Evolutionary conservation across 805 yeast genomes (phyloP).

Genomic region (Scheffersomyces amazonensis): DNA sequence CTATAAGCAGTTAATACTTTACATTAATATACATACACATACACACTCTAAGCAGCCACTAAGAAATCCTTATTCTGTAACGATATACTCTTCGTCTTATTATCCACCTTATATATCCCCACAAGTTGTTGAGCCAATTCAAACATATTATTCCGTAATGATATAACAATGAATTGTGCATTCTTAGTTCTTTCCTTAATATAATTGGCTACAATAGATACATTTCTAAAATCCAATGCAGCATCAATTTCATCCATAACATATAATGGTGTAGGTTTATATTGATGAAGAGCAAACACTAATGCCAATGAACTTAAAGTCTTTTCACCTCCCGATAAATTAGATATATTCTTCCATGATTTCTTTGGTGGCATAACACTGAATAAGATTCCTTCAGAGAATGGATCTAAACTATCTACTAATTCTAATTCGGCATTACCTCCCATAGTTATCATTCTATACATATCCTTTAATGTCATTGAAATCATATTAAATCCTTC

Average conservation of each 20-base stretch:
- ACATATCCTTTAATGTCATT: slow-evolving; percentile 89
- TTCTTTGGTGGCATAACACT: slow-evolving; percentile 99
- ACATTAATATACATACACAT: background rate
- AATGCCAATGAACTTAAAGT: slow-evolving; percentile 91
- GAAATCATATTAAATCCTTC: slow-evolving; percentile 87
- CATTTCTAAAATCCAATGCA: slow-evolving; percentile 94
- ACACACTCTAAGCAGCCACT: slow-evolving; percentile 3
- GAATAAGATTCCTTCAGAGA: slow-evolving; percentile 92
- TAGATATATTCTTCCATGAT: slow-evolving; percentile 94
- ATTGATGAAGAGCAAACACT: slow-evolving; percentile 93
- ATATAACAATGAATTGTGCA: slow-evolving; percentile 95
- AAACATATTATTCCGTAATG: slow-evolving; percentile 95
- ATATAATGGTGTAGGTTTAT: slow-evolving; percentile 94
- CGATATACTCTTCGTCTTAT: slow-evolving; percentile 85
- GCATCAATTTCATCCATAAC: slow-evolving; percentile 99
- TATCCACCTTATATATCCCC: slow-evolving; percentile 91
- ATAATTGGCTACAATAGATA: slow-evolving; percentile 95
- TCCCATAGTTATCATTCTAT: slow-evolving; percentile 98
- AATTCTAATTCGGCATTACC: slow-evolving; percentile 97
- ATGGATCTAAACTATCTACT: slow-evolving; percentile 96
- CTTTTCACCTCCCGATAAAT: slow-evolving; percentile 96
- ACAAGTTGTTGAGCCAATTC: slow-evolving; percentile 92
- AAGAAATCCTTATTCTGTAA: slow-evolving; percentile 60
- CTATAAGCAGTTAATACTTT: too few species aligned
- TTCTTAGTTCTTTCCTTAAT: slow-evolving; percentile 93